Evolutionary conservation across 1,284 basidiomycete species (phyloP).

Genomic region (Meripilus lineatus): DNA sequence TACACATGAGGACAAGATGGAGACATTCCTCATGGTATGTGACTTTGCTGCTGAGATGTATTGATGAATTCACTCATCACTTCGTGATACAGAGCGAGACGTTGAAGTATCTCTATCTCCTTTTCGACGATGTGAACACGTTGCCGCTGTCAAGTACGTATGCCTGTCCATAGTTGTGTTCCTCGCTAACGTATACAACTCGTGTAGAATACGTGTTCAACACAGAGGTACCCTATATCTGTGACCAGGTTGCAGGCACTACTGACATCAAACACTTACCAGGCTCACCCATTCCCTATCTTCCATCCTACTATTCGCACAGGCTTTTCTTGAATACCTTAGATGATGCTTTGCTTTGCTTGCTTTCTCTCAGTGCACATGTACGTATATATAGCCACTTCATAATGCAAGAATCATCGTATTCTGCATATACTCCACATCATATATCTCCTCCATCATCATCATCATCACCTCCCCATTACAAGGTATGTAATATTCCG

Average conservation of each 20-base stretch:
- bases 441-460: background rate
- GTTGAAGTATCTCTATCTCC: constrained; percentile 89
- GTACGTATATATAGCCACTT: background rate
- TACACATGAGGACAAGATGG: constrained; percentile 84
- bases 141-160: constrained; percentile 71
- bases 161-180: background rate
- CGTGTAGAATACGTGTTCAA: constrained; percentile 85
- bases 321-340: constrained; percentile 37
- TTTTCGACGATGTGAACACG: constrained; percentile 75
- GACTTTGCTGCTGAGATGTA: background rate
- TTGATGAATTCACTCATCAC: background rate
- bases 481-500: background rate
- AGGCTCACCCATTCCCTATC: constrained; percentile 69
- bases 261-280: constrained; percentile 22
- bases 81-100: constrained; percentile 68
- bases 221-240: constrained; percentile 62
- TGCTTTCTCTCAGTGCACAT: background rate
- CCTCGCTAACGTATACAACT: background rate
- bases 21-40: constrained; percentile 84
- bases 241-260: constrained; percentile 1
- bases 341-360: background rate
- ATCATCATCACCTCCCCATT: background rate
- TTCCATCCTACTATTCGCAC: constrained; percentile 50
- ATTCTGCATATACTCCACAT: background rate
- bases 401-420: background rate